phyloP scores from a whole-genome alignment of 1,284 basidiomycete species.

The Sporisorium exsertum region DNA sequence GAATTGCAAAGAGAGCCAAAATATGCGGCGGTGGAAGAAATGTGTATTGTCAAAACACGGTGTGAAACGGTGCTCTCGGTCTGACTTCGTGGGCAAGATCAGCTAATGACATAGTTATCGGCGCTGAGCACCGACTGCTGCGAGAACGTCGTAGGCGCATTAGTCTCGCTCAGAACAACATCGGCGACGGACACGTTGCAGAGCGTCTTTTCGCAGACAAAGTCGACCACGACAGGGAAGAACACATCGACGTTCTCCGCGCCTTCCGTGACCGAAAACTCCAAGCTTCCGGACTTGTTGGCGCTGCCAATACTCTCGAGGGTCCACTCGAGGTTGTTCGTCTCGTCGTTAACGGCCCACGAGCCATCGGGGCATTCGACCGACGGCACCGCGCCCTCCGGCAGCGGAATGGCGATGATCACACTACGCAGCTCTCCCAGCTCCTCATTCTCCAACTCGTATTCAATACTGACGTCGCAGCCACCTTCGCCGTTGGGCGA shows the following conservation, averaged over 20 bases:
- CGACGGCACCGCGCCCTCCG: slow-evolving; percentile 79
- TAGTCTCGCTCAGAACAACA: slow-evolving; percentile 75
- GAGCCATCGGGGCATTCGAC: slow-evolving; percentile 82
- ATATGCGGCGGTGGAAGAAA: background rate
- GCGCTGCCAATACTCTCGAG: slow-evolving; percentile 75
- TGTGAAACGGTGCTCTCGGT: too few relatives aligned
- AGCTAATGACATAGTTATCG: slow-evolving; percentile 62
- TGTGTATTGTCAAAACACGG: slow-evolving; percentile 4
- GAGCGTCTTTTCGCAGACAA: slow-evolving; percentile 82
- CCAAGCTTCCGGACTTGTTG: slow-evolving; percentile 74
- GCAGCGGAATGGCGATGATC: slow-evolving; percentile 89
- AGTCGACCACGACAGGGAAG: slow-evolving; percentile 90
- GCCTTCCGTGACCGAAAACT: slow-evolving; percentile 79
- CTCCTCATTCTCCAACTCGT: slow-evolving; percentile 83
- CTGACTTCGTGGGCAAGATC: background rate
- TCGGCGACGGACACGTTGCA: slow-evolving; percentile 69
- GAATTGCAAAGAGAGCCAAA: background rate
- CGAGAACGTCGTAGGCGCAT: slow-evolving; percentile 78
- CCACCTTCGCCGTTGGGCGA: slow-evolving; percentile 81
- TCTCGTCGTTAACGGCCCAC: slow-evolving; percentile 83
- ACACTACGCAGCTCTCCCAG: slow-evolving; percentile 80
- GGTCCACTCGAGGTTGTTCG: slow-evolving; percentile 85
- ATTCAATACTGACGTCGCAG: slow-evolving; percentile 94
- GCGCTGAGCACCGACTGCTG: slow-evolving; percentile 76
- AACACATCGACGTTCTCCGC: slow-evolving; percentile 86